A percentile compares a stretch with the other conserved stretches of the same genome.
Conservation (phyloP, 805 yeast species). For the Zygoascus tannicola region DNA sequence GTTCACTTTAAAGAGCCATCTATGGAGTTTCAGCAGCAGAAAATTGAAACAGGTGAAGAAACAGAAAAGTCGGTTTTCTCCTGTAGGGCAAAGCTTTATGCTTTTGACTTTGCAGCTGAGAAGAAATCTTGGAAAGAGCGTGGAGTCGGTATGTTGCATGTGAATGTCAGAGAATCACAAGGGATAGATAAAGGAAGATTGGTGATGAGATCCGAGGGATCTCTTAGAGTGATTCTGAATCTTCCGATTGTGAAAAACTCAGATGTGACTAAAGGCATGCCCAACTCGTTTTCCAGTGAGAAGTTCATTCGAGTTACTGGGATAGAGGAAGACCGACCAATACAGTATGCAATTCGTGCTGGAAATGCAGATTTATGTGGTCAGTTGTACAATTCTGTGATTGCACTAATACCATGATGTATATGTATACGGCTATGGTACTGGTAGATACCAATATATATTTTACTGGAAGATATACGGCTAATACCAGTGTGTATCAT, state of each 20-base stretch:
- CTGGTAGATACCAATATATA: too few species aligned
- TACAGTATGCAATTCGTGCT: conserved; percentile 75
- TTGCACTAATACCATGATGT: conserved; percentile 13
- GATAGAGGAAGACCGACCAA: conserved; percentile 54
- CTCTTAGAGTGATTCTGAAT: conserved; percentile 73
- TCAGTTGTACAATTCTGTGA: conserved; percentile 39
- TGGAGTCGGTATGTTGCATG: conserved; percentile 81
- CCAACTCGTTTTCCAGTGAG: conserved; percentile 74
- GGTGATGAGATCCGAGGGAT: conserved; percentile 86
- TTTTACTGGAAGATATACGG: too few species aligned
- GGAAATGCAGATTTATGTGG: conserved; percentile 53
- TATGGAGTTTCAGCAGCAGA: conserved; percentile 21
- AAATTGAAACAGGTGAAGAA: conserved; percentile 83
- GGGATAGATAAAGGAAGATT: conserved; percentile 44
- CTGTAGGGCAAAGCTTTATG: conserved; percentile 71
- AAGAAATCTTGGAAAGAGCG: conserved; percentile 90
- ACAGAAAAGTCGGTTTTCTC: conserved; percentile 60
- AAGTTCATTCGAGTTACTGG: conserved; percentile 73
- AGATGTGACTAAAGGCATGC: conserved; percentile 67
- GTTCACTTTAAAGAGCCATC: too few species aligned
- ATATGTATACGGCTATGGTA: too few species aligned
- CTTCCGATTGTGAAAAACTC: conserved; percentile 54
- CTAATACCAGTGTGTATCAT: too few species aligned
- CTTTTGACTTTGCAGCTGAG: conserved; percentile 54
- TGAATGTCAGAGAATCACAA: conserved; percentile 40